Evolutionary conservation across 352 stramenopile genomes (phyloP).

Genomic region (Pythium guiyangense): DNA sequence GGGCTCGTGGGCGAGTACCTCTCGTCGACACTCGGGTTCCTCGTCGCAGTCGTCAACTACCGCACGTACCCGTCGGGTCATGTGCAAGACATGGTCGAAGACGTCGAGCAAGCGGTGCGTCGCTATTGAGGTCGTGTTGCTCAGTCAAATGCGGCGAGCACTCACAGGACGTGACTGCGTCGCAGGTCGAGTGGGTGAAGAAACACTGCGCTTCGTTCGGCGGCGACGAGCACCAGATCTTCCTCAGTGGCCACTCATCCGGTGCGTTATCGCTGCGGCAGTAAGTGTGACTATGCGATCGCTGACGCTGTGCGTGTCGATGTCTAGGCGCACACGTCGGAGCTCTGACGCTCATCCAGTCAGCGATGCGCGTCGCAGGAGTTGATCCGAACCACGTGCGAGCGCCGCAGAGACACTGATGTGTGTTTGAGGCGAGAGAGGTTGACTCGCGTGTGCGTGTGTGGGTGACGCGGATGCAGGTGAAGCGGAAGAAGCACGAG

Average conservation of each 20-base stretch:
- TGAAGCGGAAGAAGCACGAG: constrained; percentile 20
- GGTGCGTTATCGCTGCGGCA: constrained; percentile 19
- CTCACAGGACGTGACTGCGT: background rate
- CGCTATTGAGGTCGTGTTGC: background rate
- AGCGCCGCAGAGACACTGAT: background rate
- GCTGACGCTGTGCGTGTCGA: background rate
- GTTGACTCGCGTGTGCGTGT: background rate
- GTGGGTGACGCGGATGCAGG: background rate
- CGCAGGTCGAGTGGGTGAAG: constrained; percentile 52
- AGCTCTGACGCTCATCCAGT: constrained; percentile 50
- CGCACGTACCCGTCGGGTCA: constrained; percentile 83
- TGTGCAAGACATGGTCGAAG: constrained; percentile 85
- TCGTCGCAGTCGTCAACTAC: constrained; percentile 89
- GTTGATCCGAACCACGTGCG: background rate
- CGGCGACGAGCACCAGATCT: constrained; percentile 44
- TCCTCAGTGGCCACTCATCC: constrained; percentile 63
- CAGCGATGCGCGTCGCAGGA: constrained; percentile 28
- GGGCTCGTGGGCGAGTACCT: constrained; percentile 59
- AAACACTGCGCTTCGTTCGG: constrained; percentile 40
- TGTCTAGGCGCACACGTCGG: constrained; percentile 38
- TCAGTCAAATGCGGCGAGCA: background rate
- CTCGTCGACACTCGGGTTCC: constrained; percentile 37
- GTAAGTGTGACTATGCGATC: too few species aligned
- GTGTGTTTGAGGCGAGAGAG: background rate
- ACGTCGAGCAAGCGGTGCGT: constrained; percentile 74